Evolutionary conservation across 2,329 filamentous ascomycete genomes (phyloP).

Genomic region (Talaromyces sp.): DNA sequence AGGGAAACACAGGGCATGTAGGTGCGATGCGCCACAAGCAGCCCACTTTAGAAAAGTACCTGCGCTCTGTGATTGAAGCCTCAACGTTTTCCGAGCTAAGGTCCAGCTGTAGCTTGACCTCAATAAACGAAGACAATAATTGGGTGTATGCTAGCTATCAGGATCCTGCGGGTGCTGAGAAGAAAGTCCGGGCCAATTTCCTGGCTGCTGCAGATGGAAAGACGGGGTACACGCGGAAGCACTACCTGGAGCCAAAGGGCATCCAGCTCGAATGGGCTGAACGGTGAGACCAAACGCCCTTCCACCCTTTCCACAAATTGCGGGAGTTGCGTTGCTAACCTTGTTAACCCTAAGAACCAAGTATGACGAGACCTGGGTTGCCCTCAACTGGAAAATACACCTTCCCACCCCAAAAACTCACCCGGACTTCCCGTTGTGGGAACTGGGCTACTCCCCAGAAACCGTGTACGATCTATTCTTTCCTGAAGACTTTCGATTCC

Average conservation of each 20-base stretch:
- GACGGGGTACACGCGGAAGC: constrained; percentile 41
- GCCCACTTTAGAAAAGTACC: neutral
- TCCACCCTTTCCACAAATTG: too few relatives aligned
- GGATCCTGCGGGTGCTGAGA: constrained; percentile 13
- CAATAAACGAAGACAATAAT: neutral
- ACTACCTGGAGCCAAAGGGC: constrained; percentile 40
- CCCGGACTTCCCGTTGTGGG: constrained; percentile 46
- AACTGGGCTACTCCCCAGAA: constrained; percentile 40
- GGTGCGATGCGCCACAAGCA: neutral
- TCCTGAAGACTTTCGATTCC: constrained; percentile 41
- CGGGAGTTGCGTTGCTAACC: constrained; percentile 5
- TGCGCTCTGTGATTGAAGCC: neutral
- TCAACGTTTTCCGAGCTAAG: neutral
- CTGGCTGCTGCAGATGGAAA: constrained; percentile 47
- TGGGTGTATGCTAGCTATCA: constrained; percentile 16
- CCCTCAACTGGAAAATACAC: constrained; percentile 41
- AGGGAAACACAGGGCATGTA: neutral
- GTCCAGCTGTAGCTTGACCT: neutral
- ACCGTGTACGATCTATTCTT: constrained; percentile 47
- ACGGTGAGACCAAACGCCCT: neutral
- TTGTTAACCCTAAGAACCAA: too few relatives aligned
- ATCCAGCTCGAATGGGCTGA: constrained; percentile 30
- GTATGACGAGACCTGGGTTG: constrained; percentile 38
- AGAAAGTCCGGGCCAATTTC: constrained; percentile 20
- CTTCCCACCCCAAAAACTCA: constrained; percentile 43